Base-by-base conservation (phyloP, 495 filamentous ascomycete species). In the Xylaria nigripes region DNA sequence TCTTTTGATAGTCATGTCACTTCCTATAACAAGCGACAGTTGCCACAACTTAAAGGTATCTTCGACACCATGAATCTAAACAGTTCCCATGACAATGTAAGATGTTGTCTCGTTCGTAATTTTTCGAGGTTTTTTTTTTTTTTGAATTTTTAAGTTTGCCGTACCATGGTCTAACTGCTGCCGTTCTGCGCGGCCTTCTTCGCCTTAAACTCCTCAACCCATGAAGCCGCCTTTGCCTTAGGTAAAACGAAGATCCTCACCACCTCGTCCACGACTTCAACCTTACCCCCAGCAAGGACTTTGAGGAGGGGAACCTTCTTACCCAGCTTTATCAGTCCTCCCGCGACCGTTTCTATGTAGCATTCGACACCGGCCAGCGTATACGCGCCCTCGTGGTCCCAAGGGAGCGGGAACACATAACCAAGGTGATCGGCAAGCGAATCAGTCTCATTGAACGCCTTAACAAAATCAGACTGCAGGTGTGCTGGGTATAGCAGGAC, bases 271-370 rank as follows among this genome's bases (percentile, higher is more conserved):
- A 94, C 80, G 23, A 97, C 76, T 70, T 93, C 89, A 4, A 91
- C 80, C 59, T 87, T 90, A n/a, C 86, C 84, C 13, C 76, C 70
- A n/a, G 74, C 72, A 54, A 97, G 69, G 49, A 87, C 78, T 72
- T 90, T 86, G 56, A 88, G 62, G 56, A 96, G 64, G 19, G 81
- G 73, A 50, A 89, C 70, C 65, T 90, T 94, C 79, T 85, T 89
- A n/a, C 93, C 92, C 0, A 87, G 84, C 70, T 94, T 96, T 52
- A 92, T 77, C 59, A 98, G 61, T 10, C 93, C 94, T 0, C 91
- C 90, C 0, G 75, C 71, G 15, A 72, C 63, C 1, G 89, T 97
- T 72, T 96, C 87, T 77, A 91, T 86, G 65, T 86, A 98, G 59
- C 86, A 91, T 60, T 96, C 90, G n/a, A 96, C 87, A 6, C 73